Conservation (phyloP, 2,329 filamentous ascomycete genomes). For the Nemania sp. region DNA sequence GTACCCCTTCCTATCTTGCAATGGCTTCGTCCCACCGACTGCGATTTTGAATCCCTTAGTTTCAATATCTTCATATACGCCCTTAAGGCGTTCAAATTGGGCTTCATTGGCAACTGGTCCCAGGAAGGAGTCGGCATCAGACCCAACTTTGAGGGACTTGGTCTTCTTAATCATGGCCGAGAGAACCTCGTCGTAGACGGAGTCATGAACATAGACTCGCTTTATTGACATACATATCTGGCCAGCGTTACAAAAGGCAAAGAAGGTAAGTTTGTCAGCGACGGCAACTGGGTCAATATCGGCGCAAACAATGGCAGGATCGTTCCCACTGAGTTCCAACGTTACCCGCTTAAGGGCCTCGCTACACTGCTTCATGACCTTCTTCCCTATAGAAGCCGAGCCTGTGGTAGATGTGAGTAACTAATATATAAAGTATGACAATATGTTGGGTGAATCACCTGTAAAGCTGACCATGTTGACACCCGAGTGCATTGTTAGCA, state of each 20-base stretch:
- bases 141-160: not conserved
- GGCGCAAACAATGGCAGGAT: not conserved
- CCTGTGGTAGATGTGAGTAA: not conserved
- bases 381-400: not conserved
- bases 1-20: slow-evolving; percentile 32
- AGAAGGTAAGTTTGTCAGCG: not conserved
- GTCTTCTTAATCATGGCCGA: not conserved
- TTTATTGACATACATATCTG: slow-evolving; percentile 14
- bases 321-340: not conserved
- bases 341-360: not conserved
- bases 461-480: not conserved
- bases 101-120: not conserved
- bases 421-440: too few species aligned
- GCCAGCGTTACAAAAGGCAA: not conserved
- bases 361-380: not conserved
- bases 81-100: slow-evolving; percentile 30
- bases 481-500: slow-evolving; percentile 65
- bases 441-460: too few species aligned
- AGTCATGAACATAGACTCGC: slow-evolving; percentile 10
- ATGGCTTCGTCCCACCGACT: not conserved
- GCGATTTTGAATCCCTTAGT: slow-evolving; percentile 40
- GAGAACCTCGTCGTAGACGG: not conserved
- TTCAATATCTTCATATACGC: slow-evolving; percentile 44
- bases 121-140: not conserved
- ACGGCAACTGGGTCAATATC: not conserved